Conservation (phyloP, 805 yeast species). For the Yarrowia osloensis region DNA sequence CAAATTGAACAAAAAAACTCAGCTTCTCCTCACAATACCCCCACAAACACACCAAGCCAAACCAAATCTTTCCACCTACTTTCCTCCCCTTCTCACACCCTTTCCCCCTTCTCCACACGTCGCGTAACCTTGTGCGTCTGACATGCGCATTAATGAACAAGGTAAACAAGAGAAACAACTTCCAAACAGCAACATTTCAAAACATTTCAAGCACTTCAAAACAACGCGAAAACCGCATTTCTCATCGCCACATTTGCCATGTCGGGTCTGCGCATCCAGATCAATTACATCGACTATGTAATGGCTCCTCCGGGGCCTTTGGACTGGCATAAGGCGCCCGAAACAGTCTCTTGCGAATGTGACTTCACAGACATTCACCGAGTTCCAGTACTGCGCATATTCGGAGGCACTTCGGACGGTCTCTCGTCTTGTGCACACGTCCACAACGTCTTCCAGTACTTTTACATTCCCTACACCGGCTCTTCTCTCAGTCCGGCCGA, state of each 20-base stretch:
- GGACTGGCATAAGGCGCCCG: background rate
- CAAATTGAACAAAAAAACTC: too few species aligned
- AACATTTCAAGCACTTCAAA: background rate
- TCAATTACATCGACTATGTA: constrained; percentile 26
- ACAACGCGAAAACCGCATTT: background rate
- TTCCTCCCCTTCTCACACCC: background rate
- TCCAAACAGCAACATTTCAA: background rate
- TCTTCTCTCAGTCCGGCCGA: constrained; percentile 34
- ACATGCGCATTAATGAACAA: background rate
- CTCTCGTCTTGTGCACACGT: constrained; percentile 66
- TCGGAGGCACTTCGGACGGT: constrained; percentile 43
- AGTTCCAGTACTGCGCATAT: background rate
- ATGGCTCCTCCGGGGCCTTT: constrained; percentile 1
- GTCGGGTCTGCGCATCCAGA: constrained; percentile 17
- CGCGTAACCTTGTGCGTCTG: background rate
- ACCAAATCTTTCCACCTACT: too few species aligned
- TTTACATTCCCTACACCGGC: constrained; percentile 65
- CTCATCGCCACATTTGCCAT: background rate
- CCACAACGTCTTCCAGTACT: constrained; percentile 83
- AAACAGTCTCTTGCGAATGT: background rate
- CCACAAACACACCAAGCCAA: too few species aligned
- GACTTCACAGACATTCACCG: background rate
- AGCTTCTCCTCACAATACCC: too few species aligned
- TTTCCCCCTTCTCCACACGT: background rate
- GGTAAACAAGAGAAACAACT: background rate